Base-by-base conservation (phyloP, 1,284 basidiomycete species). In the Tetrapyrgos nigripes region DNA sequence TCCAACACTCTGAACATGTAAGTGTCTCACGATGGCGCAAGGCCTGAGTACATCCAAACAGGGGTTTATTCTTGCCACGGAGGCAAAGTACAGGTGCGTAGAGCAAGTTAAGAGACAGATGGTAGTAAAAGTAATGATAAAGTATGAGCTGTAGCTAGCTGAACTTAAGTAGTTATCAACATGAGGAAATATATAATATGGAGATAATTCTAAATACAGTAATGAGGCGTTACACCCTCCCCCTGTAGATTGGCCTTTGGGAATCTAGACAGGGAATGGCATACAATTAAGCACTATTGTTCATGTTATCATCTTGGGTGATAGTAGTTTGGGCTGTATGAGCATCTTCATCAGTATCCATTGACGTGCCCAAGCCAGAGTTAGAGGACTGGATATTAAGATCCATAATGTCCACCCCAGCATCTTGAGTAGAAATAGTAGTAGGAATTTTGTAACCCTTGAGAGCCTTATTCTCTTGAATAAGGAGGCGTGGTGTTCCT, bases 201-300 rank as follows among this genome's bases (percentile, higher is more conserved):
- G 37, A 40, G 37, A 40, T 40, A 40, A 40, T 6, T n/a, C 6
- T 9, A 9, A 40, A 40, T 40, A 40, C 4, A 17, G 37, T 40
- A 40, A 40, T n/a, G 37, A 54, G n/a, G 23, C 44, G 43, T 54
- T 54, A 54, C 53, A 54, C 53, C 53, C 53, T 54, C 53, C 53
- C 53, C 53, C n/a, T 29, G 11, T 31, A 54, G 53, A 54, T 54
- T 54, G 43, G 31, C 29, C 31, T 33, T 49, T 35, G 24, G 37
- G 47, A 28, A 54, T 46, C 24, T 54, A 46, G n/a, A 33, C 3
- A n/a, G 23, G 17, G n/a, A n/a, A n/a, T n/a, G n/a, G n/a, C n/a
- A n/a, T n/a, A n/a, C n/a, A n/a, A n/a, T 29, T 27, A 31, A 31
- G 27, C 24, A 19, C 9, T 29, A 11, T 19, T 9, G 17, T 40